Evolutionary conservation across 805 yeast genomes (phyloP), one percentile per base, ranked within the genome.

Genomic region (Cyberlindnera mississippiensis): DNA sequence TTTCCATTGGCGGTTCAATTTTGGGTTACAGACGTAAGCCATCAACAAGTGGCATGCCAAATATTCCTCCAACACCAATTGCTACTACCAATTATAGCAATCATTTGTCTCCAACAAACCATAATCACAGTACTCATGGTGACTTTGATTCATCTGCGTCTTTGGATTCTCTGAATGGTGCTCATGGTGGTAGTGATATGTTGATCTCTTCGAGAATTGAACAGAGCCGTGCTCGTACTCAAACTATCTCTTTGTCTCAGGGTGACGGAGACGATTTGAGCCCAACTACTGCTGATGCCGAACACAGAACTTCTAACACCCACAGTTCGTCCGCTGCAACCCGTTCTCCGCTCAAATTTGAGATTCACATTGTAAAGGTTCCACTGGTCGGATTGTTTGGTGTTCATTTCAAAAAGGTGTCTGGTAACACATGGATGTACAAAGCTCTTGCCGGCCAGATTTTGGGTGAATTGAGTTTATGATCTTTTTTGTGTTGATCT

Each of bases 401-500:
- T 63, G 90, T 90, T 36, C 97, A 91, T 62, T 89, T 90, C 69
- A 91, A 91, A 72, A 90, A 90, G 61, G 74, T 90, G 24, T 75
- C 85, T 44, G 98, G 98, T 56, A 89, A 91, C 61, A 87, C 96
- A 2, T 90, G 97, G 97, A 78, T 84, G 66, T 90, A 90, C 66
- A 90, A 91, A 68, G 82, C 89, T 9, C 70, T 90, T 57, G 97
- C 97, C 2, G 81, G 91, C 41, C 87, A 82, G 60, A 84, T 90
- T 37, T 74, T 90, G 50, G 48, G 48, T 33, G 62, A 57, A 28
- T 45, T 57, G 48, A 56, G 56, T 37, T 42, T 57, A 33, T 57
- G 42, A 45, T 31, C 17, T 31, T 20, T 20, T 20, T 9, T n/a
- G n/a, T n/a, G n/a, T n/a, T 6, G 9, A 20, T 20, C 24, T 20